Evolutionary conservation across 768 basidiomycete species (phyloP).

Genomic region (Mycena vulgaris): DNA sequence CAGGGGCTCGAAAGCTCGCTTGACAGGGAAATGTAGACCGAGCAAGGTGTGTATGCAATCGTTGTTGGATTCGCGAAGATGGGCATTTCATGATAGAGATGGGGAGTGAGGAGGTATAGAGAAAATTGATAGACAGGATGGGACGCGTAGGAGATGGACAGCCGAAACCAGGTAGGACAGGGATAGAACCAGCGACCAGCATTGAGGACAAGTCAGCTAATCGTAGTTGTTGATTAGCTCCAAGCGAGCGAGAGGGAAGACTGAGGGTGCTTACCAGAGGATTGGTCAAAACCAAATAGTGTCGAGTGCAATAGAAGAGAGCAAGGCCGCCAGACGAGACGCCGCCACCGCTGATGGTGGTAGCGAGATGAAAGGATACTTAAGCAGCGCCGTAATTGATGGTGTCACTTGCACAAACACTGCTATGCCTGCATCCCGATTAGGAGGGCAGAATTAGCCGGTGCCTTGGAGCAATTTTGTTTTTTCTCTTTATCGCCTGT

Average conservation of each 20-base stretch:
- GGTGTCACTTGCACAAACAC: not conserved
- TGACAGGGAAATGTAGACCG: not conserved
- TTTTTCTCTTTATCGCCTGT: too few relatives aligned
- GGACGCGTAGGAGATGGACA: not conserved
- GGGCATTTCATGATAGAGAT: not conserved
- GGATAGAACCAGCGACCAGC: not conserved
- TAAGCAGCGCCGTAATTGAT: too few relatives aligned
- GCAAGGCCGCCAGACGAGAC: not conserved
- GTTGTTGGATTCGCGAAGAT: not conserved
- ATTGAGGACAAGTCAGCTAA: constrained; percentile 1
- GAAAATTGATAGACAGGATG: not conserved
- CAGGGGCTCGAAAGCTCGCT: constrained; percentile 1
- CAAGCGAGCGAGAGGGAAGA: too few relatives aligned
- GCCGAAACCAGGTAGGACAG: not conserved
- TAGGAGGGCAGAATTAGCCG: not conserved
- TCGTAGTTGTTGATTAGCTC: not conserved
- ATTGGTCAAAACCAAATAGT: not conserved
- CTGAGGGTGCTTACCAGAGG: not conserved
- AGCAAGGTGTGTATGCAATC: constrained; percentile 2
- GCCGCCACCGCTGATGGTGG: not conserved
- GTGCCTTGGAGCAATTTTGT: too few relatives aligned
- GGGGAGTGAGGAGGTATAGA: not conserved
- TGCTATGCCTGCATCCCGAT: not conserved
- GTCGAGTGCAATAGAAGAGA: not conserved
- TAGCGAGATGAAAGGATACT: too few relatives aligned